Evolutionary conservation across 192 early-diverging fungal genomes (phyloP), one percentile per base, ranked within the genome.

Genomic region (Backusella liffmaniae): DNA sequence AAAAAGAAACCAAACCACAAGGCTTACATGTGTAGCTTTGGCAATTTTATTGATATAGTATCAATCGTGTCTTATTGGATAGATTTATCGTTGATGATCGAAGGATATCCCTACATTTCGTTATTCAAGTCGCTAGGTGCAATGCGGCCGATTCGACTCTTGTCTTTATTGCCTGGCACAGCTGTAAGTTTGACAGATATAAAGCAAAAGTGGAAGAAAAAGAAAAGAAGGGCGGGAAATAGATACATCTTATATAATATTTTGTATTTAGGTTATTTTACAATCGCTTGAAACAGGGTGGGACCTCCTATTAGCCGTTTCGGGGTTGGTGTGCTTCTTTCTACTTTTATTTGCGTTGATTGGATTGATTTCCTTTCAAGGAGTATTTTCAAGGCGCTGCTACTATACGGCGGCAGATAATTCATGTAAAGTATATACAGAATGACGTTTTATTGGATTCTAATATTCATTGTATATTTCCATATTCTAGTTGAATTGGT

Each of bases 51-150:
- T 35, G 88, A 90, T 65, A 69, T 87, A 12, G 10, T 86, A 13
- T 86, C 88, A 0, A 77, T 88, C 15, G 15, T 84, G 0, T 84
- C 82, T 32, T 90, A 83, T 76, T 90, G 88, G 88, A 76, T 90
- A 30, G 88, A 88, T 73, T 79, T 88, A 32, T 39, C 29, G 4
- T 65, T 90, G 5, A 87, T 87, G 86, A 41, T 83, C 26, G 44
- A 70, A 15, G 75, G 74, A 30, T 84, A 85, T 5, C 67, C 66
- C 2, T 41, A 82, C 62, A 66, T 85, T 9, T 86, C 81, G 16
- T 51, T 90, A 51, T 88, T 88, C 74, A 88, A 88, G 68, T 78
- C 86, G 0, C 26, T 88, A 12, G 83, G 78, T 0, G 86, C 88
- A 8, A 79, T 84, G 56, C 76, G 87, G 26, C 84, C 86, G 10